phyloP scores from a whole-genome alignment of 2,329 filamentous ascomycete genomes.

The Juglanconis juglandina region DNA sequence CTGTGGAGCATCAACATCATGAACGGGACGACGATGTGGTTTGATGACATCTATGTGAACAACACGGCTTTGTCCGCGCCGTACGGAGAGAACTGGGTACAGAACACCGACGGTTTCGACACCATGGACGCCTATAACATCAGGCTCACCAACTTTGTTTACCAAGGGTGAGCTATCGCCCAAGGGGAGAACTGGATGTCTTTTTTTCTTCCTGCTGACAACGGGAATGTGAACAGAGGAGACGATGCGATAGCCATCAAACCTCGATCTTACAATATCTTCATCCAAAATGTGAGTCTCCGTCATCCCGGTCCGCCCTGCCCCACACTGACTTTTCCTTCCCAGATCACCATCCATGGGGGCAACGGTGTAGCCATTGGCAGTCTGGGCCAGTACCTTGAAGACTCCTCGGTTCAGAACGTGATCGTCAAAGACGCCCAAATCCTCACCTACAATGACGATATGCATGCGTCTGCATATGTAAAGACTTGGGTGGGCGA shows the following conservation, averaged over 20 bases:
- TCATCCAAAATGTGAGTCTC: constrained; percentile 38
- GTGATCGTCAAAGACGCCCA: constrained; percentile 44
- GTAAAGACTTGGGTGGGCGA: constrained; percentile 56
- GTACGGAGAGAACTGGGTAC: constrained; percentile 52
- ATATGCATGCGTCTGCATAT: constrained; percentile 47
- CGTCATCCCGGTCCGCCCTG: too few species aligned
- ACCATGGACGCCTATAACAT: constrained; percentile 54
- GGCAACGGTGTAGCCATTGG: constrained; percentile 57
- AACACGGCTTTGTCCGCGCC: constrained; percentile 48
- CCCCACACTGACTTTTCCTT: not conserved
- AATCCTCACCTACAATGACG: constrained; percentile 41
- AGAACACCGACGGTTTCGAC: constrained; percentile 56
- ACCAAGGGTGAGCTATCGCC: constrained; percentile 37
- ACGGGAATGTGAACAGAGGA: constrained; percentile 26
- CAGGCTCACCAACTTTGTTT: constrained; percentile 46
- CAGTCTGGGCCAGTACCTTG: constrained; percentile 52
- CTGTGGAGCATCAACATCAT: constrained; percentile 56
- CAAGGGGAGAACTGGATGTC: not conserved
- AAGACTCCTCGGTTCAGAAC: constrained; percentile 49
- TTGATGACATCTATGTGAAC: constrained; percentile 49
- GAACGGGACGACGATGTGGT: constrained; percentile 51
- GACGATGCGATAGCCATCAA: constrained; percentile 58
- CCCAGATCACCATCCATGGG: constrained; percentile 40
- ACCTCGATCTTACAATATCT: constrained; percentile 50
- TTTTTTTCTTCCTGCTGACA: not conserved